A percentile compares a stretch with the other conserved stretches of the same genome.
Evolutionary conservation across 495 filamentous ascomycete species (phyloP).

Genomic region (Emericellopsis terricola): DNA sequence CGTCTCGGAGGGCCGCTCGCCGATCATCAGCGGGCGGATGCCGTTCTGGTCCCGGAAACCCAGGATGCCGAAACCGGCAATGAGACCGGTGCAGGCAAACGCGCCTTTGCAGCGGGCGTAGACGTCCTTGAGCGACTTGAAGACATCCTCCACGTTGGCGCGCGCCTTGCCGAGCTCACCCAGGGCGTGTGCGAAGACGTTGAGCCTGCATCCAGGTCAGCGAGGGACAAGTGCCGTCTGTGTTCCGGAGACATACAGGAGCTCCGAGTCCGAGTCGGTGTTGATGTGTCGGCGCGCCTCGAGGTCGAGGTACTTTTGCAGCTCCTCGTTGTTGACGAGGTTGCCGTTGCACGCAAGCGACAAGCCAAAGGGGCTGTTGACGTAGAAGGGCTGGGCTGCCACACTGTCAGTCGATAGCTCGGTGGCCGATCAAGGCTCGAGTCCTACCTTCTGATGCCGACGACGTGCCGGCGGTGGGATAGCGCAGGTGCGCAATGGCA

Average conservation of each 20-base stretch:
- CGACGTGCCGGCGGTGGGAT: constrained; percentile 79
- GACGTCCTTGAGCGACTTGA: constrained; percentile 54
- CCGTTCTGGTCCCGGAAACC: constrained; percentile 76
- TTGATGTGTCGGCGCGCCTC: constrained; percentile 93
- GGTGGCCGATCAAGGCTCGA: not conserved
- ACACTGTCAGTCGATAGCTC: constrained; percentile 23
- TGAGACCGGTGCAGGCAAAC: constrained; percentile 64
- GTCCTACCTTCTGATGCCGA: constrained; percentile 20
- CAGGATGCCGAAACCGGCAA: constrained; percentile 82
- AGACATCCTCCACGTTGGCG: constrained; percentile 82
- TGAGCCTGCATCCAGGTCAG: constrained; percentile 43
- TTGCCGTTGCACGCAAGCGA: constrained; percentile 59
- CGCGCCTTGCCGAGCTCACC: constrained; percentile 93
- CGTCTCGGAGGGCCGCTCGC: constrained; percentile 44
- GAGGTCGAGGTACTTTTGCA: constrained; percentile 64
- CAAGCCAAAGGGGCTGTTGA: constrained; percentile 77
- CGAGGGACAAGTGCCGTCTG: too few species aligned
- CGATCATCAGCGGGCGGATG: constrained; percentile 78
- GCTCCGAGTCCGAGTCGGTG: constrained; percentile 85
- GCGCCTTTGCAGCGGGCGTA: constrained; percentile 68
- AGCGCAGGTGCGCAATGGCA: constrained; percentile 79
- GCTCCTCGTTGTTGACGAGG: constrained; percentile 74
- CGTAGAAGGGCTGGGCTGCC: constrained; percentile 81
- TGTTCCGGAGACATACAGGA: constrained; percentile 19
- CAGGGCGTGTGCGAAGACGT: constrained; percentile 84